These are phyloP conservation scores for Flaveria robusta DNA, from an alignment of 129 eudicot genomes.

Conservation along the genomic window DNA sequence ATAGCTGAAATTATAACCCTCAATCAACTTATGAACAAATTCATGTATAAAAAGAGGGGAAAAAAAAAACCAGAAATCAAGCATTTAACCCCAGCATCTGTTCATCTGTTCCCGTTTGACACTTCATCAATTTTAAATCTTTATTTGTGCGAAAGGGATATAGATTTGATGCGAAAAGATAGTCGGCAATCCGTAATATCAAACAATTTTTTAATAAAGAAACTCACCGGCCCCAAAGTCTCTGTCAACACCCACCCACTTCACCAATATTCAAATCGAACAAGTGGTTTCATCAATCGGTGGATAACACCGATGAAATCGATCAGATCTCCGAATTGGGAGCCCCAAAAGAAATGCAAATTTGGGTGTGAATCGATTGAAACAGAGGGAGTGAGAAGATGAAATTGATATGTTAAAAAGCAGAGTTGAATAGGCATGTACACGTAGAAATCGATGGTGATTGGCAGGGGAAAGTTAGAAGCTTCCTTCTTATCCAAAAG, in stretches of 20 bases:
- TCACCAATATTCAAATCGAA: constrained; percentile 24
- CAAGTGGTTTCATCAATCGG: constrained; percentile 7
- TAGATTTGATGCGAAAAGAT: not conserved
- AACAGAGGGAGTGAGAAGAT: constrained; percentile 26
- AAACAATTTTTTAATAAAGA: constrained; percentile 13
- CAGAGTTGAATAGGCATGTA: constrained; percentile 21
- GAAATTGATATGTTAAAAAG: not conserved
- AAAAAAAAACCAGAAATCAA: constrained; percentile 34
- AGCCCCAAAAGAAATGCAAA: constrained; percentile 20
- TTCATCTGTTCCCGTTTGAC: not conserved
- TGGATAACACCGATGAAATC: not conserved
- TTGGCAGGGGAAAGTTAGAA: constrained; percentile 10
- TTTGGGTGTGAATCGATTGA: constrained; percentile 7
- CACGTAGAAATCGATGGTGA: constrained; percentile 36
- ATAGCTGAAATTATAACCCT: not conserved
- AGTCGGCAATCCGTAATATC: constrained; percentile 11
- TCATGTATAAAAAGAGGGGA: not conserved
- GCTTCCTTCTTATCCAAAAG: constrained; percentile 35
- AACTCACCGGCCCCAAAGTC: constrained; percentile 36
- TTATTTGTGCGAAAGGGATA: not conserved
- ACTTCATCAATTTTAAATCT: not conserved
- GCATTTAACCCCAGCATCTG: constrained; percentile 18
- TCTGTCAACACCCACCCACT: constrained; percentile 37
- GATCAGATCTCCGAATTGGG: constrained; percentile 22
- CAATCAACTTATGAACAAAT: not conserved